These are phyloP conservation scores for Trichosporon sp. DNA, from an alignment of 1,284 basidiomycete species.

Conservation along the genomic window DNA sequence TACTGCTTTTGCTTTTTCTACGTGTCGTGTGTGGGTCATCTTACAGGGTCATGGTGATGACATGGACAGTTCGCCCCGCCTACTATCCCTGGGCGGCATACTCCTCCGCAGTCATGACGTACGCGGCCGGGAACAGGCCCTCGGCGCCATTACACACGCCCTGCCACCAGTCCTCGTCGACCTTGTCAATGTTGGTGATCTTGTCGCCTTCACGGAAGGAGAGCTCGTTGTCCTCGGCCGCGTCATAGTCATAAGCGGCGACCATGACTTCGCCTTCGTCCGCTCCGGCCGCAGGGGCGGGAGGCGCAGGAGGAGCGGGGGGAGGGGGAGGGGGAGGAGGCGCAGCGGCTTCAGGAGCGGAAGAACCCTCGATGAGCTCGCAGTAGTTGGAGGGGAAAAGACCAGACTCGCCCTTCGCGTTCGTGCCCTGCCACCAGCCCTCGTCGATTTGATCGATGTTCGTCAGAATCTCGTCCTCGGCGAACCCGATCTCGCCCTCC, in stretches of 20 bases:
- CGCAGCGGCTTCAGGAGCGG: constrained; percentile 43
- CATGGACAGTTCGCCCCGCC: neutral
- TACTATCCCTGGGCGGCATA: constrained; percentile 28
- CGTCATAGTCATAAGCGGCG: constrained; percentile 65
- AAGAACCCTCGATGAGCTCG: constrained; percentile 62
- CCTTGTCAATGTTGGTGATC: constrained; percentile 62
- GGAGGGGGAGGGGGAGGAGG: constrained; percentile 47
- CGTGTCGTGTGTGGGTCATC: neutral
- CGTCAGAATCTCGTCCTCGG: constrained; percentile 78
- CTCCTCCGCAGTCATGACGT: constrained; percentile 35
- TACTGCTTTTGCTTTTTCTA: neutral
- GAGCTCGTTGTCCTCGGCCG: constrained; percentile 84
- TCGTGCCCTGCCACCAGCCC: constrained; percentile 77
- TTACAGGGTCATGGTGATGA: no score
- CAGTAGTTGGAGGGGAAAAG: constrained; percentile 75
- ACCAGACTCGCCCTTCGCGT: constrained; percentile 68
- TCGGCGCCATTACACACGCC: constrained; percentile 68
- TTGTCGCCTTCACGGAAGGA: constrained; percentile 78
- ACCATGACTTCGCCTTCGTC: constrained; percentile 36
- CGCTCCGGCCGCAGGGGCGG: constrained; percentile 43
- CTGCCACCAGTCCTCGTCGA: constrained; percentile 84
- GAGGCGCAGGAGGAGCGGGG: constrained; percentile 45
- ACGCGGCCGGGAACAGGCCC: constrained; percentile 74
- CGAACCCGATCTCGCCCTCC: constrained; percentile 73
- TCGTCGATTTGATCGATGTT: constrained; percentile 82